Percentiles rank a stretch among this genome's conserved stretches.
Evolutionary conservation across 1,284 basidiomycete species (phyloP).

Genomic region (Leccinum insolens): DNA sequence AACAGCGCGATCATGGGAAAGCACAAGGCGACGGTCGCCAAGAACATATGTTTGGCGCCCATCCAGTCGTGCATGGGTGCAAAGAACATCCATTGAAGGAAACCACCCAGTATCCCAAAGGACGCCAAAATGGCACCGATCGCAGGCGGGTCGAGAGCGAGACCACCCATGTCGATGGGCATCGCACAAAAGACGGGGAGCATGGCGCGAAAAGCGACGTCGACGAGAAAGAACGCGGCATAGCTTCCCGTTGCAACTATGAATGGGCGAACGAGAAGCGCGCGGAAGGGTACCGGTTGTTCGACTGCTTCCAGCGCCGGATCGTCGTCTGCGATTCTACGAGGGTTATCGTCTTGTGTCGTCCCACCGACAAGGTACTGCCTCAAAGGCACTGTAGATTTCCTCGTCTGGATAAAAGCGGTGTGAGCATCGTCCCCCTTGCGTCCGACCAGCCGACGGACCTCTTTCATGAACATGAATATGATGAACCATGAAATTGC

Average conservation of each 20-base stretch:
- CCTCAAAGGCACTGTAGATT: constrained; percentile 12
- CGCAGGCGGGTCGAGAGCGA: constrained; percentile 40
- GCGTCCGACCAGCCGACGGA: constrained; percentile 26
- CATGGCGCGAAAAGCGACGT: constrained; percentile 42
- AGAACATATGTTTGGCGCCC: constrained; percentile 43
- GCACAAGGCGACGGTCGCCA: constrained; percentile 33
- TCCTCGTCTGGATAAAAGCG: constrained; percentile 19
- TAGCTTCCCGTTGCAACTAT: constrained; percentile 46
- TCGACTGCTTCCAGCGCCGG: constrained; percentile 4
- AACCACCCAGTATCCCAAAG: constrained; percentile 43
- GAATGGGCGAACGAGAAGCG: constrained; percentile 40
- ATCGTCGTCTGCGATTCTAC: neutral
- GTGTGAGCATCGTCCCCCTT: constrained; percentile 4
- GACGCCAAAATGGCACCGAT: constrained; percentile 44
- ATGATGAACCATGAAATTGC: constrained; percentile 49
- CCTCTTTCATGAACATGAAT: constrained; percentile 59
- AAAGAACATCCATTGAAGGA: constrained; percentile 44
- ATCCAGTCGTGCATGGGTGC: constrained; percentile 39
- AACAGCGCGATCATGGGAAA: constrained; percentile 41
- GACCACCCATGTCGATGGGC: constrained; percentile 45
- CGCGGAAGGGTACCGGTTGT: constrained; percentile 37
- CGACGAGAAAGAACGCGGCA: constrained; percentile 40
- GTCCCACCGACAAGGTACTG: constrained; percentile 26
- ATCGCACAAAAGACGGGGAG: constrained; percentile 48
- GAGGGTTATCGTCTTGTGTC: neutral